Evolutionary conservation across 352 stramenopile species (phyloP).

Genomic region (Lagenidium giganteum): DNA sequence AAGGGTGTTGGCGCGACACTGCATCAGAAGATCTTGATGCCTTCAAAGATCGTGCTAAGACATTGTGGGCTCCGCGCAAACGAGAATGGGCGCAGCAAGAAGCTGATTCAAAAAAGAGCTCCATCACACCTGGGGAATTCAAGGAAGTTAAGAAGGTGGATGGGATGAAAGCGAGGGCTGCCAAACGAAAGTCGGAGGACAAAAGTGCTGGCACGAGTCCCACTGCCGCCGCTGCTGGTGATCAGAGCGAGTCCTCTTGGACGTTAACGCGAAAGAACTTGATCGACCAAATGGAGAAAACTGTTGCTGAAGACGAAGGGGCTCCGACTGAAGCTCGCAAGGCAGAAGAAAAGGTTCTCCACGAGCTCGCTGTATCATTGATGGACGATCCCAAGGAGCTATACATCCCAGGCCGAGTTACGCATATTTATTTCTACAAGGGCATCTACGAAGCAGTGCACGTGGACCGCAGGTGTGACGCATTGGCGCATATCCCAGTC

Average conservation of each 20-base stretch:
- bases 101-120: slow-evolving; percentile 48
- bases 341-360: slow-evolving; percentile 53
- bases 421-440: slow-evolving; percentile 76
- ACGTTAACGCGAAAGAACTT: slow-evolving; percentile 69
- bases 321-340: slow-evolving; percentile 23
- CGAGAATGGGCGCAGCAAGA: slow-evolving; percentile 73
- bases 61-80: slow-evolving; percentile 75
- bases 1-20: slow-evolving; percentile 74
- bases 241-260: slow-evolving; percentile 31
- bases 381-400: slow-evolving; percentile 72
- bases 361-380: slow-evolving; percentile 40
- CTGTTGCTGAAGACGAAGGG: slow-evolving; percentile 26
- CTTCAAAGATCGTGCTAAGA: slow-evolving; percentile 80
- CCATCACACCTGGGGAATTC: no score
- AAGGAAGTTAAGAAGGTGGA: no score
- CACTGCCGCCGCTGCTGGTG: slow-evolving; percentile 6
- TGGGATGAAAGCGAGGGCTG: background rate
- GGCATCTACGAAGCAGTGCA: slow-evolving; percentile 80
- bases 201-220: slow-evolving; percentile 2
- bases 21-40: slow-evolving; percentile 75
- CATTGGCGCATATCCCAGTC: slow-evolving; percentile 72
- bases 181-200: slow-evolving; percentile 20
- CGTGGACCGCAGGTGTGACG: slow-evolving; percentile 67
- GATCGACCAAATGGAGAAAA: slow-evolving; percentile 72
- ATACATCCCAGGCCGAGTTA: slow-evolving; percentile 70